A percentile compares a stretch with the other conserved stretches of the same genome.
Conservation (phyloP, 352 stramenopile genomes). For the Elongisporangium undulatum region DNA sequence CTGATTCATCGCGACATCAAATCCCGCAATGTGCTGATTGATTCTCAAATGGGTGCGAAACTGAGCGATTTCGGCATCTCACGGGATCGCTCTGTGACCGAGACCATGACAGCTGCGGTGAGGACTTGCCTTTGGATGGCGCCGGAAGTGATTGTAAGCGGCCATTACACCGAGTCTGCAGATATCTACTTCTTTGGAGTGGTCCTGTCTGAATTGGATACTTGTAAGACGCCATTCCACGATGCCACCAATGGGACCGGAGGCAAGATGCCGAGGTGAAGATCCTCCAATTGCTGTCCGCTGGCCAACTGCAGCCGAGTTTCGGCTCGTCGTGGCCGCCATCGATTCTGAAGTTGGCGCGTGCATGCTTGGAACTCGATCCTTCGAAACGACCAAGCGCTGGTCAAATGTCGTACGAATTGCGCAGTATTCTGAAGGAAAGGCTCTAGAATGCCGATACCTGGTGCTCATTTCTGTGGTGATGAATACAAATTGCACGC, state of each 20-base stretch:
- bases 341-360: slow-evolving; percentile 49
- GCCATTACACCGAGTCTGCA: slow-evolving; percentile 49
- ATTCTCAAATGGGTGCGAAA: slow-evolving; percentile 50
- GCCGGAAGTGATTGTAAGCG: slow-evolving; percentile 41
- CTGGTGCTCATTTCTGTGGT: too few species aligned
- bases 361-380: slow-evolving; percentile 60
- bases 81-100: slow-evolving; percentile 42
- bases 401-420: slow-evolving; percentile 75
- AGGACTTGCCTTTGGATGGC: slow-evolving; percentile 54
- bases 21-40: slow-evolving; percentile 65
- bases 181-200: slow-evolving; percentile 56
- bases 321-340: slow-evolving; percentile 42
- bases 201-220: slow-evolving; percentile 62
- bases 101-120: slow-evolving; percentile 65
- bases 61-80: slow-evolving; percentile 71
- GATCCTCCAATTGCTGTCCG: slow-evolving; percentile 57
- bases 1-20: slow-evolving; percentile 68
- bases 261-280: slow-evolving; percentile 60
- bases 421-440: slow-evolving; percentile 58
- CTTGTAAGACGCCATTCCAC: slow-evolving; percentile 56
- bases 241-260: slow-evolving; percentile 55
- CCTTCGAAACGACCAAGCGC: slow-evolving; percentile 54
- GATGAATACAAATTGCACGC: too few species aligned
- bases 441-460: background rate
- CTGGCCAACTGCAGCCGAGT: slow-evolving; percentile 64